phyloP scores from a whole-genome alignment of 306 rosid species.

The Acacia crassicarpa region DNA sequence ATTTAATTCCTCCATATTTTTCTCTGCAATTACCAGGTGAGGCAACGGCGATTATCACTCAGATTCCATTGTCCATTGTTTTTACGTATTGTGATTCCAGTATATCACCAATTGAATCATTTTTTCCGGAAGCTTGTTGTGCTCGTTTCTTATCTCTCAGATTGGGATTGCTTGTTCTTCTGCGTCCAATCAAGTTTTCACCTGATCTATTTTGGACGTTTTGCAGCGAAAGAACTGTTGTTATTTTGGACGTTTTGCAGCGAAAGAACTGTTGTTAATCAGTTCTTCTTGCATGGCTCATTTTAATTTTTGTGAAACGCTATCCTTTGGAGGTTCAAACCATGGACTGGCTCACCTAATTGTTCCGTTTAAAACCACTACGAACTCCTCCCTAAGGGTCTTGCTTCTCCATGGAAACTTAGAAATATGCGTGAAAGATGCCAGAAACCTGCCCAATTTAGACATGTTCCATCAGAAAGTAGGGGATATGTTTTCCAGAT shows the following conservation, averaged over 20 bases:
- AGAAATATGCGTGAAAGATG: constrained; percentile 60
- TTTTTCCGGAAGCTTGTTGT: background rate
- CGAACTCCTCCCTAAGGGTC: constrained; percentile 54
- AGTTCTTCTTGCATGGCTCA: constrained; percentile 43
- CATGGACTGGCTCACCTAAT: constrained; percentile 61
- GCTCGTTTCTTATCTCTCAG: background rate
- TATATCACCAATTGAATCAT: background rate
- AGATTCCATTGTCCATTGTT: background rate
- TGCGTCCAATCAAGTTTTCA: background rate
- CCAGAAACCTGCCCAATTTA: constrained; percentile 78
- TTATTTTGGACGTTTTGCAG: background rate
- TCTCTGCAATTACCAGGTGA: background rate
- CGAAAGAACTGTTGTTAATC: background rate
- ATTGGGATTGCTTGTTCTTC: background rate
- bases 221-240: background rate
- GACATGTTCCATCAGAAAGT: constrained; percentile 62
- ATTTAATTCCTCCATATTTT: background rate
- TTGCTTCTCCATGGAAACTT: constrained; percentile 74
- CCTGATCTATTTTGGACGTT: background rate
- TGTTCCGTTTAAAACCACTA: constrained; percentile 57
- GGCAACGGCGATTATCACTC: background rate
- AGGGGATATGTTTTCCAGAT: constrained; percentile 47
- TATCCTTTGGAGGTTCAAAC: constrained; percentile 63
- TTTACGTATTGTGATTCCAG: background rate
- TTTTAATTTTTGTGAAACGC: constrained; percentile 39